Evolutionary conservation across 257 asterid species (phyloP).

Genomic region (Rubia yunnanensis): DNA sequence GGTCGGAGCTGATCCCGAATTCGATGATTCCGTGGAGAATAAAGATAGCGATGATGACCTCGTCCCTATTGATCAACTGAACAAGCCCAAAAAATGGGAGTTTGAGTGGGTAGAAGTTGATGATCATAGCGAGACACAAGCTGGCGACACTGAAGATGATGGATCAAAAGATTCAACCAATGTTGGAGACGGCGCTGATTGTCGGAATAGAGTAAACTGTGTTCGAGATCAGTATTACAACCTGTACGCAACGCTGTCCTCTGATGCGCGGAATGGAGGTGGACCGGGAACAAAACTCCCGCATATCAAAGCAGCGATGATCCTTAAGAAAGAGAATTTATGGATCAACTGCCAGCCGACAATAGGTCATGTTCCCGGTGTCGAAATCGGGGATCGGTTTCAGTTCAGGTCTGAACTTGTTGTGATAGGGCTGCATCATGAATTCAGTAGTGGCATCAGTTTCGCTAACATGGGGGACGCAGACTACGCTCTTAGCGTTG

Average conservation of each 20-base stretch:
- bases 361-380: conserved; percentile 34
- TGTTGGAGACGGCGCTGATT: background rate
- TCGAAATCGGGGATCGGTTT: conserved; percentile 81
- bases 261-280: no score
- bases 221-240: background rate
- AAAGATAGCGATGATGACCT: no score
- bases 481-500: conserved; percentile 58
- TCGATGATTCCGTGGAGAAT: no score
- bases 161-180: background rate
- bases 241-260: background rate
- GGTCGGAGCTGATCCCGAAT: background rate
- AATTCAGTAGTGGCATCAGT: conserved; percentile 67
- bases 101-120: no score
- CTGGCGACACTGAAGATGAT: background rate
- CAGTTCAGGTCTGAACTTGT: conserved; percentile 82
- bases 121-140: no score
- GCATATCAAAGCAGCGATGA: conserved; percentile 17
- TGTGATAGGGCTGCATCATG: conserved; percentile 71
- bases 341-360: conserved; percentile 4
- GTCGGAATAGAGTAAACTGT: background rate
- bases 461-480: conserved; percentile 24
- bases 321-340: background rate
- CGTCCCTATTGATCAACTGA: no score
- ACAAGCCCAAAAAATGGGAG: no score
- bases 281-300: background rate